phyloP scores from a whole-genome alignment of 306 rosid species.

The Prunus armeniaca region DNA sequence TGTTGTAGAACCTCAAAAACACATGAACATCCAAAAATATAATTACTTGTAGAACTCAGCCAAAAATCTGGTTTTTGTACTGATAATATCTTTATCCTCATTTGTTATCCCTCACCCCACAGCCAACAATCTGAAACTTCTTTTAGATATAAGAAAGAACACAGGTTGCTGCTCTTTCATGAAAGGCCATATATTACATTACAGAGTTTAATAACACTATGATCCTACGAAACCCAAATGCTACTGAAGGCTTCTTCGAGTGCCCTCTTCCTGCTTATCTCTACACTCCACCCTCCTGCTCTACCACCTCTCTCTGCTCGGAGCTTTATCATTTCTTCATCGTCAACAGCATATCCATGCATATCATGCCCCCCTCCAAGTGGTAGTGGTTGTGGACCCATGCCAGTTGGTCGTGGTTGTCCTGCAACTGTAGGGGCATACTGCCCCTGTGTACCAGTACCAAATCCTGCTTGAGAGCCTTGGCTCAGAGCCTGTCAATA shows the following conservation, averaged over 20 bases:
- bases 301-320: constrained; percentile 69
- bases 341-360: constrained; percentile 55
- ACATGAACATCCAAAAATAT: no score
- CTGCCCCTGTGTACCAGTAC: constrained; percentile 61
- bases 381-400: constrained; percentile 75
- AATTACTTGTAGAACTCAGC: no score
- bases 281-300: constrained; percentile 87
- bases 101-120: neutral
- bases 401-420: constrained; percentile 82
- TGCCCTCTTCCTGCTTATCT: constrained; percentile 73
- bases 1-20: no score
- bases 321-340: constrained; percentile 56
- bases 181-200: neutral
- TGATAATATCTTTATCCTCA: neutral
- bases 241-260: constrained; percentile 92
- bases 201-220: neutral
- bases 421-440: constrained; percentile 85
- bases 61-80: neutral
- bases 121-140: no score
- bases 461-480: constrained; percentile 59
- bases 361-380: constrained; percentile 56
- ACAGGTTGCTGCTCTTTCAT: neutral
- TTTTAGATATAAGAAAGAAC: neutral
- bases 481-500: constrained; percentile 47
- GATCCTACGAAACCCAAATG: constrained; percentile 58